These are phyloP conservation scores for Aspergillus sp. DNA, from an alignment of 2,329 filamentous ascomycete genomes.

Conservation along the genomic window DNA sequence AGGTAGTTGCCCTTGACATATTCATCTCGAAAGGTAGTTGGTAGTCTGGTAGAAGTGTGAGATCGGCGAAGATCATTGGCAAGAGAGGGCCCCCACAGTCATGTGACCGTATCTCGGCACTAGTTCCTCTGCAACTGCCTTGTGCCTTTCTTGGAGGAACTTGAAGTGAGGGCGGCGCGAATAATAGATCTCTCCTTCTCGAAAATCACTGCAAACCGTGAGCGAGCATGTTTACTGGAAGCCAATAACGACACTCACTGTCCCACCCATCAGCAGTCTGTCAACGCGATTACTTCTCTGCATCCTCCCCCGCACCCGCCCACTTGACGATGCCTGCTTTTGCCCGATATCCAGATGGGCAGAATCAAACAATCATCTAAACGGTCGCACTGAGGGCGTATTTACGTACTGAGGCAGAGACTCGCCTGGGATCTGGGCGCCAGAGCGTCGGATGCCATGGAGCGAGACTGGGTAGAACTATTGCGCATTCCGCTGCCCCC, in stretches of 20 bases:
- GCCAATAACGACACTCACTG: background rate
- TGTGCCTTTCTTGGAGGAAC: background rate
- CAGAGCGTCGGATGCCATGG: conserved; percentile 42
- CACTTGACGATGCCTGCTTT: conserved; percentile 41
- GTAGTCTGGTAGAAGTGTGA: background rate
- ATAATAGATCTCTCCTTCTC: background rate
- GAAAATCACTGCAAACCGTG: background rate
- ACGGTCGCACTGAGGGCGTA: background rate
- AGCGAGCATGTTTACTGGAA: background rate
- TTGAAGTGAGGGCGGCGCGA: background rate
- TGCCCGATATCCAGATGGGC: conserved; percentile 38
- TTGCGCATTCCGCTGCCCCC: conserved; percentile 80
- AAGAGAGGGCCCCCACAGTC: background rate
- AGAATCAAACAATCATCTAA: conserved; percentile 26
- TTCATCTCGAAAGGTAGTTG: background rate
- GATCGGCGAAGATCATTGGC: background rate
- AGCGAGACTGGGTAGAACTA: conserved; percentile 65
- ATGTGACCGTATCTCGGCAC: conserved; percentile 3
- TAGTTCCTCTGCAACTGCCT: conserved; percentile 3
- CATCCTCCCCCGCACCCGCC: conserved; percentile 42
- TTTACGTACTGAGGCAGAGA: background rate
- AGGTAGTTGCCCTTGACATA: too few relatives aligned
- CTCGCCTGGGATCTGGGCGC: conserved; percentile 18
- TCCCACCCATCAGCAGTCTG: background rate
- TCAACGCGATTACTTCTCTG: conserved; percentile 12